Conservation (phyloP, 2,329 filamentous ascomycete genomes). For the Cladosporium sp. region DNA sequence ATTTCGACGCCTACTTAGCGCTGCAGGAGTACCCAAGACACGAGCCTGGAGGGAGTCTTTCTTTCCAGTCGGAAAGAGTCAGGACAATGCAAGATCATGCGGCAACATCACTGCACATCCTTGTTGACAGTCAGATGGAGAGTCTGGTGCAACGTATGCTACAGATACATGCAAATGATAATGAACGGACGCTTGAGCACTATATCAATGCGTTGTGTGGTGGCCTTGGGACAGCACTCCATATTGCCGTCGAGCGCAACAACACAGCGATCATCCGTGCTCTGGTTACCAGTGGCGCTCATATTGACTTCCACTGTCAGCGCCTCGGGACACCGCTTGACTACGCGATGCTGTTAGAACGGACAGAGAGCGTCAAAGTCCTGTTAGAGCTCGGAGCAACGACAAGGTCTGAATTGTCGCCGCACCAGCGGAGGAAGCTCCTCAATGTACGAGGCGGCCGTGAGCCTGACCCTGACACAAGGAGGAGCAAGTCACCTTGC, state of each 20-base stretch:
- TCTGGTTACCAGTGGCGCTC: not conserved
- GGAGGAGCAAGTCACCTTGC: no score
- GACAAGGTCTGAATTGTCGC: not conserved
- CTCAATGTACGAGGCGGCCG: not conserved
- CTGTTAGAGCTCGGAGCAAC: not conserved
- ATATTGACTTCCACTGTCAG: not conserved
- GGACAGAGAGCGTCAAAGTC: not conserved
- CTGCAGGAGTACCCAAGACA: not conserved
- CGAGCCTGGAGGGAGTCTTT: not conserved
- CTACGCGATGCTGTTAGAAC: not conserved
- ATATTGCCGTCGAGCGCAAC: not conserved
- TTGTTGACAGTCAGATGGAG: not conserved
- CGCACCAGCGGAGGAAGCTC: not conserved
- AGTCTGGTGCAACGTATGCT: not conserved
- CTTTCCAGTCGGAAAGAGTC: not conserved
- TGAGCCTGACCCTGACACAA: not conserved
- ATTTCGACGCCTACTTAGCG: not conserved
- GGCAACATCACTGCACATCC: not conserved
- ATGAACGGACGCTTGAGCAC: no score
- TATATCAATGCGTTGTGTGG: no score
- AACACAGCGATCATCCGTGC: not conserved
- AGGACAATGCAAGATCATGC: not conserved
- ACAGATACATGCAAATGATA: no score
- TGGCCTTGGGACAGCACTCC: no score
- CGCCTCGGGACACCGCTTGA: not conserved